Conservation (phyloP, 306 rosid species). For the Canavalia ensiformis region DNA sequence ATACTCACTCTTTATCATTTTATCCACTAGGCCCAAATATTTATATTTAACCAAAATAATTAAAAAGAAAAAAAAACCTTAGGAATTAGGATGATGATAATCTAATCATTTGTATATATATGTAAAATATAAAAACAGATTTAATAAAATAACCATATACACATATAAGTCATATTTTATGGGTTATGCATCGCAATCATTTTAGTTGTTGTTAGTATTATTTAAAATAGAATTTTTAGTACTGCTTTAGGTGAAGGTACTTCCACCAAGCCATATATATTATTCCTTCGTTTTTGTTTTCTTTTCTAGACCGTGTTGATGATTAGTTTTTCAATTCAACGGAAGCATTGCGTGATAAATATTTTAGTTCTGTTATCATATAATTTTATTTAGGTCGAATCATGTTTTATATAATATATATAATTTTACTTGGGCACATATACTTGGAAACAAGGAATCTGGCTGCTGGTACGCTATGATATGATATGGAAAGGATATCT, state of each 20-base stretch:
- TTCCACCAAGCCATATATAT: neutral
- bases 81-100: neutral
- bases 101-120: neutral
- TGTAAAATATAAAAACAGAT: neutral
- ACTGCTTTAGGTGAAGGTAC: conserved; percentile 30
- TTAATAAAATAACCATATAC: neutral
- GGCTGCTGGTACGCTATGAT: neutral
- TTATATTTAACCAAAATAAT: conserved; percentile 11
- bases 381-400: neutral
- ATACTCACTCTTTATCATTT: neutral
- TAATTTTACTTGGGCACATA: neutral
- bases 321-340: neutral
- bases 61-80: neutral
- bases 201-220: conserved; percentile 27
- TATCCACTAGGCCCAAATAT: neutral
- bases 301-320: neutral
- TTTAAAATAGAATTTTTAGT: conserved; percentile 13
- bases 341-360: conserved; percentile 12
- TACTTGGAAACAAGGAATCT: neutral
- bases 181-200: conserved; percentile 43
- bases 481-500: neutral
- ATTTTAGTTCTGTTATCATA: neutral
- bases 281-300: neutral
- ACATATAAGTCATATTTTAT: neutral
- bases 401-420: no score